These are phyloP conservation scores for Chaetomium fimeti DNA, from an alignment of 495 filamentous ascomycete species.

Conservation along the genomic window DNA sequence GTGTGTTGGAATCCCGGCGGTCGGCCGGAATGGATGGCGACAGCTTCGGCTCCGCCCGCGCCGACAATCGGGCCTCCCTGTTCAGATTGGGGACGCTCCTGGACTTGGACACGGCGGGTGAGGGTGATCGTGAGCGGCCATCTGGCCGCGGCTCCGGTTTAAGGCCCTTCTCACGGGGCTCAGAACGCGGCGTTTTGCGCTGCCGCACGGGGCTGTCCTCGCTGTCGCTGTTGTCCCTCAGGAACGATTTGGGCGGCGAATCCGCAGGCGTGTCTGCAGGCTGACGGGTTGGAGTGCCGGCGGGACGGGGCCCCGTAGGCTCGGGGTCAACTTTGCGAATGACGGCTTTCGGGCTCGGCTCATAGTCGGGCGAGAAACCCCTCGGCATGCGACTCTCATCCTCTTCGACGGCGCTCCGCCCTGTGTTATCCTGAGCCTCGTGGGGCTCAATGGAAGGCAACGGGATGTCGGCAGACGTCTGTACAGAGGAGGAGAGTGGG, in stretches of 20 bases:
- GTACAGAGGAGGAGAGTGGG: constrained; percentile 26
- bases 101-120: constrained; percentile 37
- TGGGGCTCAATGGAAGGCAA: constrained; percentile 21
- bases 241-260: constrained; percentile 38
- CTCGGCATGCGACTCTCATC: constrained; percentile 34
- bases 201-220: constrained; percentile 35
- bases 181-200: constrained; percentile 22
- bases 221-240: constrained; percentile 42
- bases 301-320: constrained; percentile 10
- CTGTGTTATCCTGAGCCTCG: constrained; percentile 7
- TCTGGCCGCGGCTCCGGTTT: constrained; percentile 26
- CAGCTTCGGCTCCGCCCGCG: constrained; percentile 20
- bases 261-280: constrained; percentile 14
- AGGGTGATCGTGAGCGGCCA: constrained; percentile 29
- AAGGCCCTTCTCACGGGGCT: constrained; percentile 24
- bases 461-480: constrained; percentile 25
- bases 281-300: constrained; percentile 28
- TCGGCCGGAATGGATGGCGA: constrained; percentile 39
- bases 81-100: constrained; percentile 38
- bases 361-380: constrained; percentile 66
- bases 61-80: constrained; percentile 23
- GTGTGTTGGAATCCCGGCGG: constrained; percentile 36
- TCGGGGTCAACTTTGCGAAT: constrained; percentile 54
- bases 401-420: constrained; percentile 23
- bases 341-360: constrained; percentile 58